Base-by-base conservation (phyloP, 2,329 filamentous ascomycete species). In the Venturia aucupariae region DNA sequence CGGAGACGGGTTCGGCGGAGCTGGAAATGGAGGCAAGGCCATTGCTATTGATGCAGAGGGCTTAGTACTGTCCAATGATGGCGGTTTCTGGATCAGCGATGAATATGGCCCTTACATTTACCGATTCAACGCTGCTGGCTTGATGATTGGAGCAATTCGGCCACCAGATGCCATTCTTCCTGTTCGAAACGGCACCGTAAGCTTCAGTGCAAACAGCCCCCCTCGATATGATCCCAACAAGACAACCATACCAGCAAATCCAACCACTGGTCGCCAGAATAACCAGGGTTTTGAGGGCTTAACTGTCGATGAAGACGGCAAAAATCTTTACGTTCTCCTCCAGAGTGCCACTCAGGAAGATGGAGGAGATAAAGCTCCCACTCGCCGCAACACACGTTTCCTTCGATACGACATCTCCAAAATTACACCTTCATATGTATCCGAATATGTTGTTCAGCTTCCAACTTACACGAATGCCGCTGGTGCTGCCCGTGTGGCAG, bases 201-300 rank as follows among this genome's bases (percentile, higher is more conserved):
- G 83, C 68, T 90, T 90, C 78, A 84, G 81, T 62, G 82, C 87
- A 13, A 80, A 86, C 68, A 86, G 82, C 15, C 82, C 87, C 0
- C 86, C 86, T 3, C 76, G 82, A 60, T 89, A 88, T 70, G 72
- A 84, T 62, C 77, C 78, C 0, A 72, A 78, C 17, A 71, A 79
- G 19, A 71, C 75, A 11, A 79, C 84, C 2, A 74, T 72, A 2
- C 87, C 87, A 0, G 78, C 76, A 17, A 78, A 87, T 67, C 84
- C 86, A 0, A 78, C 80, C 1, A 81, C 81, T 0, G 88, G 88
- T 15, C 82, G 88, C 24, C 78, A 81, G 64, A 90, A 91, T 73
- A 91, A 91, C 73, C 87, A 90, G 71, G 88, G 88, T n/a, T 84
- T 90, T 60, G 88, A 91, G 73, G 87, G 85, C 0, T 74, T 91